Evolutionary conservation across 306 rosid genomes (phyloP), one percentile per base, ranked within the genome.

Genomic region (Quillaja saponaria): DNA sequence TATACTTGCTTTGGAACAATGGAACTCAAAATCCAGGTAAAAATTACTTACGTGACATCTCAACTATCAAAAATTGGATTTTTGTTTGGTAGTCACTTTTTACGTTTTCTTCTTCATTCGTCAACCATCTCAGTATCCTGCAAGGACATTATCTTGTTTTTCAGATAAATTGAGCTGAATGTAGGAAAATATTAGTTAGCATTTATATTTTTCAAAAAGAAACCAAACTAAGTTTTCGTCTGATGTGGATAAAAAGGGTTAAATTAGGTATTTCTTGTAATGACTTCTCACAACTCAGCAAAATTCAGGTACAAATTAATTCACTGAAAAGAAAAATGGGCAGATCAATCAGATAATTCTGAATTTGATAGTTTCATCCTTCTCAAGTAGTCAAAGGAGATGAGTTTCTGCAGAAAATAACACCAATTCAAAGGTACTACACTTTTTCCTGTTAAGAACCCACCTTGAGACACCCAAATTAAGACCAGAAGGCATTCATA

Each of bases 101-200:
- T n/a, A 21, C 51, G 19, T 15, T 69, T 56, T 80, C 88, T 73
- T 92, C 98, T 74, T 92, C 99, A 25, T 92, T 89, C 9, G 61
- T 64, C 71, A 92, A 54, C 95, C 90, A 89, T 81, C 99, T 89
- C 67, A 92, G 71, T 64, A 81, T 80, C 82, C 96, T 92, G 88
- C 73, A 77, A 68, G 20, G 50, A 1, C 72, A 37, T 63, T 9
- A 73, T 49, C 61, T 64, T 49, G 9, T 59, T 69, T 45, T 17
- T 69, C 55, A n/a, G 0, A 18, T 51, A 59, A 47, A 31, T 41
- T 39, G 42, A 12, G 15, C 55, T 39, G 1, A 3, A 15, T 50
- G 20, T 39, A 42, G 48, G n/a, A 12, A 42, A 42, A 13, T 42
- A 9, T 25, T 25, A 25, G 31, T 25, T 25, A 25, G 31, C 4